Conservation (phyloP, 345 rosid genomes). For the Euclidium syriacum region DNA sequence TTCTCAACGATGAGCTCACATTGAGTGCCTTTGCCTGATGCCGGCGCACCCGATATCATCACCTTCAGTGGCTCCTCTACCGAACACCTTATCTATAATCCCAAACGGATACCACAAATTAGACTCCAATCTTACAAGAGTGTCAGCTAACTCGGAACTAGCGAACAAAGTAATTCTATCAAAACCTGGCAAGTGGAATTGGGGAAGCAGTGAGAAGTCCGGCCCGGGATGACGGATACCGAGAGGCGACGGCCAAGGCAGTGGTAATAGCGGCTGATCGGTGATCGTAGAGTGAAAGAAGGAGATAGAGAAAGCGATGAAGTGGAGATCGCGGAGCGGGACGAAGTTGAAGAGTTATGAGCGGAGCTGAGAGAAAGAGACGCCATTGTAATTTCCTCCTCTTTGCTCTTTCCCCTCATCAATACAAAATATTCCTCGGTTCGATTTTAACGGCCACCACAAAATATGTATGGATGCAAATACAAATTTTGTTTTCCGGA, state of each 20-base stretch:
- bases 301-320: conserved; percentile 33
- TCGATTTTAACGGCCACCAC: no score
- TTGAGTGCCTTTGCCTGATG: conserved; percentile 93
- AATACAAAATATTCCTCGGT: no score
- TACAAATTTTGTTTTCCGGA: no score
- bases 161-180: background rate
- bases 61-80: conserved; percentile 61
- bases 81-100: conserved; percentile 47
- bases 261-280: conserved; percentile 11
- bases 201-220: background rate
- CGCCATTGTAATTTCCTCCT: conserved; percentile 16
- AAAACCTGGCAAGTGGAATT: conserved; percentile 5
- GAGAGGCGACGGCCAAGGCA: conserved; percentile 23
- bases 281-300: conserved; percentile 26
- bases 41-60: conserved; percentile 93
- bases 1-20: conserved; percentile 72
- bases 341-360: conserved; percentile 22
- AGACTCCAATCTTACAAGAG: no score
- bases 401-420: background rate
- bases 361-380: conserved; percentile 27
- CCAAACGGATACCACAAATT: conserved; percentile 22
- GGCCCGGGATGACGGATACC: conserved; percentile 24
- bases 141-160: no score
- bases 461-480: no score
- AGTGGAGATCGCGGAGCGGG: conserved; percentile 24